A percentile compares a stretch with the other conserved stretches of the same genome.
Conservation (phyloP, 495 filamentous ascomycete species). For the Amorphotheca resinae region DNA sequence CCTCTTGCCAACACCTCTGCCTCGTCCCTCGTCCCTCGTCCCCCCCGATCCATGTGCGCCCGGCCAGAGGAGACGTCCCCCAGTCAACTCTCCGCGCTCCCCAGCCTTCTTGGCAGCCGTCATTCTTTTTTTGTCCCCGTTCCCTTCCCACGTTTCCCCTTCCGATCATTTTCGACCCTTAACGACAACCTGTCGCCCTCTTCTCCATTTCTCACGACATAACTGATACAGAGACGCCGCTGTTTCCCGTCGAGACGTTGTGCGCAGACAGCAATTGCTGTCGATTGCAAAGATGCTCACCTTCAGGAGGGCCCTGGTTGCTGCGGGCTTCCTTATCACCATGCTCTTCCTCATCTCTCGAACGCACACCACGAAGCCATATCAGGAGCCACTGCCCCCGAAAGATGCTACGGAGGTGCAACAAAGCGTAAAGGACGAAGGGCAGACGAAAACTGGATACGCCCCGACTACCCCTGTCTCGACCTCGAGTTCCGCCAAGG, state of each 20-base stretch:
- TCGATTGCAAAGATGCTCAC: no score
- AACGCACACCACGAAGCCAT: slow-evolving; percentile 32
- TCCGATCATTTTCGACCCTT: no score
- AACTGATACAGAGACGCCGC: no score
- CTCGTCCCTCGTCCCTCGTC: neutral
- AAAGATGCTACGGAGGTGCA: slow-evolving; percentile 5
- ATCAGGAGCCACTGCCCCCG: slow-evolving; percentile 9
- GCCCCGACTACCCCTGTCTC: slow-evolving; percentile 2
- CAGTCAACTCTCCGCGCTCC: no score
- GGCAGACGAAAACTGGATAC: slow-evolving; percentile 5
- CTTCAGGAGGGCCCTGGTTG: slow-evolving; percentile 58
- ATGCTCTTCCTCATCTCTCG: slow-evolving; percentile 60
- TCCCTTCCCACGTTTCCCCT: neutral
- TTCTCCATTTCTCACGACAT: neutral
- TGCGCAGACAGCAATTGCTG: no score
- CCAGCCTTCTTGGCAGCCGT: no score
- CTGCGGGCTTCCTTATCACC: slow-evolving; percentile 53
- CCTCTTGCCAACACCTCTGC: neutral
- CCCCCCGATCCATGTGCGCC: neutral
- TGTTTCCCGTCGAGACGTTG: no score
- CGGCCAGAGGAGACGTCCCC: no score
- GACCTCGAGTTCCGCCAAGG: slow-evolving; percentile 3
- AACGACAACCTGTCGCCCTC: no score
- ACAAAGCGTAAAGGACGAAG: neutral
- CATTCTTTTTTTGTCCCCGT: neutral